Percentiles rank a stretch among this genome's conserved stretches.
Conservation (phyloP, 2,329 filamentous ascomycete species). For the Trichoderma sp. region DNA sequence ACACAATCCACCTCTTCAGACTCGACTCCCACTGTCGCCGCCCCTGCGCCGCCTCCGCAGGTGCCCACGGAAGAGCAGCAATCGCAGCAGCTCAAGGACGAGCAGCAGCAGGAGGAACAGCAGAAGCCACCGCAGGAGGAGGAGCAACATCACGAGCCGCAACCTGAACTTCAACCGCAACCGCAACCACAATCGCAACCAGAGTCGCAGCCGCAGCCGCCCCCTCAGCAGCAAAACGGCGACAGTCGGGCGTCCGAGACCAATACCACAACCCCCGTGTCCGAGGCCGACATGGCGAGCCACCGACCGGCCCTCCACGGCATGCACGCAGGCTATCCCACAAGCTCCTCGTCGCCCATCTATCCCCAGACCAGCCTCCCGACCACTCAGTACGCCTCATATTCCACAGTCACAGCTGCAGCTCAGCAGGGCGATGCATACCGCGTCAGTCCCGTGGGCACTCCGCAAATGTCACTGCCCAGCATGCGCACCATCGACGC, state of each 20-base stretch:
- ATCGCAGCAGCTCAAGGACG: not conserved
- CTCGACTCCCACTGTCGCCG: conserved; percentile 18
- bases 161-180: not conserved
- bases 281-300: conserved; percentile 33
- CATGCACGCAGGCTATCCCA: conserved; percentile 30
- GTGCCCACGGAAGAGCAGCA: conserved; percentile 10
- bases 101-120: conserved; percentile 17
- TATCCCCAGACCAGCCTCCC: conserved; percentile 23
- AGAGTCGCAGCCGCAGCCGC: conserved; percentile 24
- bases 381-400: conserved; percentile 32
- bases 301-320: conserved; percentile 29
- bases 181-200: not conserved
- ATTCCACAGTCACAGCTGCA: conserved; percentile 29
- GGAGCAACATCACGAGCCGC: conserved; percentile 7
- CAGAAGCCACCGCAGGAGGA: conserved; percentile 1
- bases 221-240: conserved; percentile 32
- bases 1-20: not conserved
- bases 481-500: conserved; percentile 43
- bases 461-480: conserved; percentile 36
- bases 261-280: conserved; percentile 20
- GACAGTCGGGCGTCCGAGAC: conserved; percentile 31
- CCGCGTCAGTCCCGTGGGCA: conserved; percentile 30
- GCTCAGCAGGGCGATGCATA: conserved; percentile 31
- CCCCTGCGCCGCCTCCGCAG: conserved; percentile 10
- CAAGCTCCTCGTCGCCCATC: conserved; percentile 19